Base-by-base conservation (phyloP, 306 rosid genomes). In the Fragaria vesca region DNA sequence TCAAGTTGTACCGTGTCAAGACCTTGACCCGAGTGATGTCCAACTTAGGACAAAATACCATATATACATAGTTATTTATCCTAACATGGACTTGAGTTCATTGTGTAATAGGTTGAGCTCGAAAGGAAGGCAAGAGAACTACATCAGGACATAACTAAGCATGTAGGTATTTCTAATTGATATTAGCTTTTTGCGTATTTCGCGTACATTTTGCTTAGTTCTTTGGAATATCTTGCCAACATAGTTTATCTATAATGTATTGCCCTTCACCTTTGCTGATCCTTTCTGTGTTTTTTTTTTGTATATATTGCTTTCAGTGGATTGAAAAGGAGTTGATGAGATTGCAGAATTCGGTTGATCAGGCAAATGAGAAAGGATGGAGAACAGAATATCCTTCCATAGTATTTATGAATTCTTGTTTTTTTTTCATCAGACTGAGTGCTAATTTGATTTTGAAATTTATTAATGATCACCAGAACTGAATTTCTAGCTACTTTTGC, bases 121-220 rank as follows among this genome's bases (percentile, higher is more conserved):
- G 81, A 91, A 79, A 77, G 86, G 84, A 94, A 89, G 91, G 97
- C 94, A n/a, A 61, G 24, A 40, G 65, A 40, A 79, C 86, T 94
- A 71, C 96, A 81, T 6, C 83, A 81, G 69, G 94, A 89, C 76
- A 87, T 90, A 70, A 87, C 82, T 72, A 90, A 88, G 89, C 90
- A 89, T 69, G 98, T 91, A 87, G 6, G 87, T 63, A 58, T 50
- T 72, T 71, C 38, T 18, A 17, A 51, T 51, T 51, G 57, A 51
- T 16, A 3, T 17, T 51, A 69, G 42, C 57, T 17, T 30, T 18
- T 26, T 9, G 11, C 6, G 24, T 42, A 18, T 30, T 62, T 58
- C 18, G 16, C 26, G 9, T 7, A 12, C 8, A 24, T 40, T 5
- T 9, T 26, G 57, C 45, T 20, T 69, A 24, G 2, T 34, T 36